phyloP scores from a whole-genome alignment of 495 filamentous ascomycete species.

The Endocarpon pusillum region DNA sequence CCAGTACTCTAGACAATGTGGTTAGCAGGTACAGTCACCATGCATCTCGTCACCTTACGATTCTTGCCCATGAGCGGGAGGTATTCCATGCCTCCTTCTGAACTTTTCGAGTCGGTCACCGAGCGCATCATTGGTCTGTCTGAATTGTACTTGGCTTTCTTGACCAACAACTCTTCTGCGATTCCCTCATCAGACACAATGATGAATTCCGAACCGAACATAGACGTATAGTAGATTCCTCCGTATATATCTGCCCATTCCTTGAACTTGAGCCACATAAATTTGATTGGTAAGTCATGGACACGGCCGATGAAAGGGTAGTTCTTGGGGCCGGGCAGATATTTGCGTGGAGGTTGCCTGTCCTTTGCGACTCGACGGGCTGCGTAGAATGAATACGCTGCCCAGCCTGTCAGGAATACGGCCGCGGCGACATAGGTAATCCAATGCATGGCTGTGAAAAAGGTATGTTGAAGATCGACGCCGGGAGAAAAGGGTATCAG shows the following conservation, averaged over 20 bases:
- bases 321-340: constrained; percentile 28
- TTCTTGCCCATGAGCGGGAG: constrained; percentile 1
- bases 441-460: too few species aligned
- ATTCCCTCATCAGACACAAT: constrained; percentile 38
- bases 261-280: constrained; percentile 37
- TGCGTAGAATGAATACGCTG: too few species aligned
- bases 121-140: constrained; percentile 31
- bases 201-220: constrained; percentile 31
- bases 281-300: constrained; percentile 30
- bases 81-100: not conserved
- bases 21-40: not conserved
- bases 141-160: constrained; percentile 34
- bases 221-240: constrained; percentile 34
- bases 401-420: too few species aligned
- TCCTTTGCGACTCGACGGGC: too few species aligned
- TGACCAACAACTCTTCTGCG: constrained; percentile 36
- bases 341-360: too few species aligned
- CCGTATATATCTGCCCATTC: constrained; percentile 38
- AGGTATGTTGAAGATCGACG: too few species aligned
- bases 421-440: too few species aligned
- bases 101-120: constrained; percentile 29
- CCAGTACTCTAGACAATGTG: constrained; percentile 11
- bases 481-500: too few species aligned
- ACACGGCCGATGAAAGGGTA: constrained; percentile 32
- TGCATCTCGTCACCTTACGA: not conserved